Evolutionary conservation across 371 early-diverging fungal species (phyloP), one percentile per base, ranked within the genome.

Genomic region (Nematocida minor): DNA sequence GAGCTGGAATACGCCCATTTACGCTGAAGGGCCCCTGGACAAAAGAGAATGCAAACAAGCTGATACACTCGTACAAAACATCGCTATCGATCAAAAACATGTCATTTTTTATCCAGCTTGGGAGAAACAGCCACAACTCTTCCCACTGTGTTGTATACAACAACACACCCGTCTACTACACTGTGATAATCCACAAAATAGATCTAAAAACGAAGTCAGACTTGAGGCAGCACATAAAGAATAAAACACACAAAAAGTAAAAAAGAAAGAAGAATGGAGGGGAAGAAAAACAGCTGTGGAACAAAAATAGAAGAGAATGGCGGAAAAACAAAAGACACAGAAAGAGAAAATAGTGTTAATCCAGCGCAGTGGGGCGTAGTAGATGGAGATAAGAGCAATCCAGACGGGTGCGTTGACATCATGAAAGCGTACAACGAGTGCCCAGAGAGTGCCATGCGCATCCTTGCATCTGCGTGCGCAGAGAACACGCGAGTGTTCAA

Each of bases 31-130:
- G 77, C 3, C 54, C 42, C 2, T 74, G 77, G 77, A 74, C 77
- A 4, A 49, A 46, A 53, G 77, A 74, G 22, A 74, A 66, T 25
- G 77, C 77, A 31, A 27, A 66, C 9, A 53, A 55, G 2, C 44
- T 63, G 2, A 40, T 74, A 9, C 60, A 74, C 62, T 74, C 77
- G 47, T 74, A 63, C 51, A 74, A 74, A 44, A 74, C 77, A 9
- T 9, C 46, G 0, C n/a, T 53, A 7, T 40, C 77, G 6, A 79
- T 74, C 14, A 14, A 34, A 27, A 41, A 46, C 18, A 27, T 48
- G 47, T 63, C 77, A 18, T 74, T 74, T 31, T 74, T 74, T 46
- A 53, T 74, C 18, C 63, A 47, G 36, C 34, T 74, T 1, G 18
- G 47, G 18, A 22, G 36, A 22, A 57, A 18, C 1, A 16, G 57